Evolutionary conservation across 2,329 filamentous ascomycete species (phyloP).

Genomic region (Fusarium bactridioides): DNA sequence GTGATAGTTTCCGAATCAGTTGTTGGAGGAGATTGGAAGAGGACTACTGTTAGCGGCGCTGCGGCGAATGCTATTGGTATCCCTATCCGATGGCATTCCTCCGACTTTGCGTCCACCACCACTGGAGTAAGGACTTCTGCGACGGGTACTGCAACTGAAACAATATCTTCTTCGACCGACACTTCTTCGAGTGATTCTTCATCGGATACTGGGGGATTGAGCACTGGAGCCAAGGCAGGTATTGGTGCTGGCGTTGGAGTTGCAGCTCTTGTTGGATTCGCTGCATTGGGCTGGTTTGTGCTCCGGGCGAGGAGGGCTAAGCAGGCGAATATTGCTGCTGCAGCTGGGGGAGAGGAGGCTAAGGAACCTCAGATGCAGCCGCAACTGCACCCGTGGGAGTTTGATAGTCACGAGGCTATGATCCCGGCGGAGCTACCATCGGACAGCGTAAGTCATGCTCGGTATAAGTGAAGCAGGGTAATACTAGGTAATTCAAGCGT

Average conservation of each 20-base stretch:
- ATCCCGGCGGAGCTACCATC: not conserved
- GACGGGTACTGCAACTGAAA: not conserved
- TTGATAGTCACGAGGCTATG: not conserved
- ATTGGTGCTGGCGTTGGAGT: not conserved
- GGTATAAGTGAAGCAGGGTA: not conserved
- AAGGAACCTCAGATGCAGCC: not conserved
- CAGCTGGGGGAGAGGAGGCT: not conserved
- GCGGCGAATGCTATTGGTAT: not conserved
- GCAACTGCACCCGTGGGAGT: not conserved
- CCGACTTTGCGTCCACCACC: not conserved
- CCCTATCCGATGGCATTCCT: conserved; percentile 8
- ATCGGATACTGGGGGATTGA: not conserved
- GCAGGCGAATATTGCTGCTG: not conserved
- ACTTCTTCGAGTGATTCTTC: not conserved
- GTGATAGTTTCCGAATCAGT: conserved; percentile 2
- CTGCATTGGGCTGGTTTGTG: not conserved
- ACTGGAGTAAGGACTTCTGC: not conserved
- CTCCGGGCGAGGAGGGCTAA: not conserved
- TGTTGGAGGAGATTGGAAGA: conserved; percentile 3
- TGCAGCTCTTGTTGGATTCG: not conserved
- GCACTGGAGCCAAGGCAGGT: not conserved
- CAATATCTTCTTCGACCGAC: accelerated
- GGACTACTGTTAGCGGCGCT: not conserved
- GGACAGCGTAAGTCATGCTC: accelerated
- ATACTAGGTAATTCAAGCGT: not conserved